Conservation (phyloP, 2,329 filamentous ascomycete species). For the Botryotinia calthae region DNA sequence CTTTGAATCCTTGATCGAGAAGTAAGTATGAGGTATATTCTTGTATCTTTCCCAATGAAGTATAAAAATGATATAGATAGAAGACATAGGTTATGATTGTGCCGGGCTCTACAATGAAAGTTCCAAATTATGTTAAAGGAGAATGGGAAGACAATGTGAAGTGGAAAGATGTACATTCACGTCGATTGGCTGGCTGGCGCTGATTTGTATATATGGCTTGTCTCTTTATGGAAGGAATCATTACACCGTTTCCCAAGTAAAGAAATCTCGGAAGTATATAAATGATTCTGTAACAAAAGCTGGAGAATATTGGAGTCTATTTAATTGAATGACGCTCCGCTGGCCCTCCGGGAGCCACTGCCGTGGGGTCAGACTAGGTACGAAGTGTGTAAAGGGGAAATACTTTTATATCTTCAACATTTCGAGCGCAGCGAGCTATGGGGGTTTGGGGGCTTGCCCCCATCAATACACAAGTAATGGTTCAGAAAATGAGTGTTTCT, state of each 20-base stretch:
- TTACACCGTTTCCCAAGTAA: background rate
- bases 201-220: background rate
- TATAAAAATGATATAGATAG: background rate
- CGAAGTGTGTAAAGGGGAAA: background rate
- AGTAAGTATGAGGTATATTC: background rate
- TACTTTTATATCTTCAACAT: background rate
- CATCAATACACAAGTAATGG: background rate
- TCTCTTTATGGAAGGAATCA: background rate
- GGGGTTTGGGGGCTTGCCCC: too few relatives aligned
- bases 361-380: background rate
- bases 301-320: too few relatives aligned
- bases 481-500: too few relatives aligned
- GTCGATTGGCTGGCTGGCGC: background rate
- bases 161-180: background rate
- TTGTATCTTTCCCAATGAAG: background rate
- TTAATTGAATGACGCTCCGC: background rate
- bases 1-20: background rate
- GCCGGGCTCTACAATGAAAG: background rate
- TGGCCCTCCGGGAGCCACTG: background rate
- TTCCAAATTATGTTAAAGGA: background rate
- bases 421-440: slow-evolving; percentile 1
- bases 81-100: background rate
- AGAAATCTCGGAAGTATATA: background rate
- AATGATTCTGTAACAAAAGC: background rate
- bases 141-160: background rate